Percentiles rank a stretch among this genome's conserved stretches.
Evolutionary conservation across 495 filamentous ascomycete species (phyloP).

Genomic region (Staphylotrichum tortipilum): DNA sequence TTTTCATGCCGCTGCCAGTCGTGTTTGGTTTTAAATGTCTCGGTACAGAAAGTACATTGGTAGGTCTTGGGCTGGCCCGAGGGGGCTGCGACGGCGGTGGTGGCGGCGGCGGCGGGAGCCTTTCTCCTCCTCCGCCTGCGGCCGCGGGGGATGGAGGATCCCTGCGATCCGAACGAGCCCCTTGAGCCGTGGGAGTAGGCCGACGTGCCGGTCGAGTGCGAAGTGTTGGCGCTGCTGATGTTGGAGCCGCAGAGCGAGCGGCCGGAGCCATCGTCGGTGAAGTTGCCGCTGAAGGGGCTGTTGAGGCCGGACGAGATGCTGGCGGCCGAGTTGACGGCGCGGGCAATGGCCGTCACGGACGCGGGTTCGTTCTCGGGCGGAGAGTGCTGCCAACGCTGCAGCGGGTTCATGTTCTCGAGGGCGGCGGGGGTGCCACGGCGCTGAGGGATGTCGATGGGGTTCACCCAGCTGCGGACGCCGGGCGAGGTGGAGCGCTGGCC

Average conservation of each 20-base stretch:
- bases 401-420: slow-evolving; percentile 62
- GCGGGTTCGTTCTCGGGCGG: slow-evolving; percentile 85
- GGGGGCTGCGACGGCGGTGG: slow-evolving; percentile 14
- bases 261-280: slow-evolving; percentile 58
- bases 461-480: slow-evolving; percentile 43
- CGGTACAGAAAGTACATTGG: slow-evolving; percentile 79
- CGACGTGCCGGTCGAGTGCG: slow-evolving; percentile 55
- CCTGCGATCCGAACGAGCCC: slow-evolving; percentile 59
- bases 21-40: slow-evolving; percentile 73
- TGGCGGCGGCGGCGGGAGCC: slow-evolving; percentile 20
- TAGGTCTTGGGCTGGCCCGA: slow-evolving; percentile 46
- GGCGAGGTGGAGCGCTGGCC: slow-evolving; percentile 50
- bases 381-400: slow-evolving; percentile 80
- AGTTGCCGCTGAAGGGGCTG: slow-evolving; percentile 45
- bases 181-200: slow-evolving; percentile 61
- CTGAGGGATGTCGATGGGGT: slow-evolving; percentile 59
- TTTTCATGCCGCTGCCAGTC: slow-evolving; percentile 84
- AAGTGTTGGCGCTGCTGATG: slow-evolving; percentile 62
- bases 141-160: slow-evolving; percentile 44
- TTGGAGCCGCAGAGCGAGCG: slow-evolving; percentile 64
- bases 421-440: slow-evolving; percentile 37
- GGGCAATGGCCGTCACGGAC: slow-evolving; percentile 66
- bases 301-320: slow-evolving; percentile 45
- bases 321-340: slow-evolving; percentile 54
- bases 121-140: slow-evolving; percentile 61